Percentiles rank a stretch among this genome's conserved stretches.
Evolutionary conservation across 331 rosid species (phyloP).

Genomic region (Erythrophleum ivorense): DNA sequence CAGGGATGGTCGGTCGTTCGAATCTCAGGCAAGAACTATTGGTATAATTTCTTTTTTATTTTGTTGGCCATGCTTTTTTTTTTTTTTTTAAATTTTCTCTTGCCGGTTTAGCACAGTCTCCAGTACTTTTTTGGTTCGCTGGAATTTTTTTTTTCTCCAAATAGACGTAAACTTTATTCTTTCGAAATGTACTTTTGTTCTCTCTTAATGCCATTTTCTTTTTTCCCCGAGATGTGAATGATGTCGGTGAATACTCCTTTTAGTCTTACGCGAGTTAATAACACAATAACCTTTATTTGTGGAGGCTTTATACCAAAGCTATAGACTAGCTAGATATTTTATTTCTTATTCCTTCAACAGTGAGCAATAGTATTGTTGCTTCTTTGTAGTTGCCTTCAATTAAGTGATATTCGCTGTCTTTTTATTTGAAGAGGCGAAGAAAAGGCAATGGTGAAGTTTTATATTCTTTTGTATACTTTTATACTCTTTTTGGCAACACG

Average conservation of each 20-base stretch:
- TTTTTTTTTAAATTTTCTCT: neutral
- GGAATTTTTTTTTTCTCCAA: constrained; percentile 1
- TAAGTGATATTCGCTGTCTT: neutral
- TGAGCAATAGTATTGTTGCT: neutral
- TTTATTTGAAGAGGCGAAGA: neutral
- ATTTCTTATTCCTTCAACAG: constrained; percentile 1
- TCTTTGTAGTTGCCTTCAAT: neutral
- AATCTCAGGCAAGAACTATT: neutral
- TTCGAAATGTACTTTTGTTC: neutral
- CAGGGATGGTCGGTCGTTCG: neutral
- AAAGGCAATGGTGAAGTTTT: neutral
- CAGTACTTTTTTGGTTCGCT: constrained; percentile 13
- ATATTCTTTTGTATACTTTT: neutral
- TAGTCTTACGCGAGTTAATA: neutral
- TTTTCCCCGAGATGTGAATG: constrained; percentile 24
- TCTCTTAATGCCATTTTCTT: neutral
- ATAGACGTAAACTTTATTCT: constrained; percentile 17
- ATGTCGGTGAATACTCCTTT: neutral
- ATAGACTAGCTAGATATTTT: neutral
- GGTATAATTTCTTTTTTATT: neutral
- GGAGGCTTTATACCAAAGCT: neutral
- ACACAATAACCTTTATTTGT: neutral
- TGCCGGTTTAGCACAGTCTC: constrained; percentile 1
- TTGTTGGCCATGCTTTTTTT: neutral
- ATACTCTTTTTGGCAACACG: neutral